Conservation (phyloP, 176 grass and related monocot species). For the Elymus sibiricus region DNA sequence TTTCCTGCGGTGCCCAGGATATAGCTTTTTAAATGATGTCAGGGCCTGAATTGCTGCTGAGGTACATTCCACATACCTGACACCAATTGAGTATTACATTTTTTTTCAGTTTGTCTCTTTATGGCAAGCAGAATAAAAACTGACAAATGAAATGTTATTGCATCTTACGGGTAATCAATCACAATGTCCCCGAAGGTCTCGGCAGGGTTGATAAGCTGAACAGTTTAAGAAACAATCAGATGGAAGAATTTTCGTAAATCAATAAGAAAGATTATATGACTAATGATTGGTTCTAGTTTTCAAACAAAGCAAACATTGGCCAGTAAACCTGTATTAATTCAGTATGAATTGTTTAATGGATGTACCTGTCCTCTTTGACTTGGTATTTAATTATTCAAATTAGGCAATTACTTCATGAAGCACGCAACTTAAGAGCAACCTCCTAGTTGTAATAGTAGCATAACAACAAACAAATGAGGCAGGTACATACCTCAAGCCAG, state of each 20-base stretch:
- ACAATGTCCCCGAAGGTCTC: slow-evolving; percentile 95
- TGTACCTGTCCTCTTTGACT: neutral
- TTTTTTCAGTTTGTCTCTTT: slow-evolving; percentile 20
- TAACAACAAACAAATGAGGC: neutral
- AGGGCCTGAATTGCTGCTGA: slow-evolving; percentile 92
- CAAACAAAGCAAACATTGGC: slow-evolving; percentile 3
- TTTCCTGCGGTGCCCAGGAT: slow-evolving; percentile 66
- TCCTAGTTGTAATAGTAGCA: neutral
- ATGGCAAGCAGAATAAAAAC: slow-evolving; percentile 19
- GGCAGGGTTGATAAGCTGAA: slow-evolving; percentile 91
- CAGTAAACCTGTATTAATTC: neutral
- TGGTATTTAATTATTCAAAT: neutral
- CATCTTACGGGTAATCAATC: slow-evolving; percentile 99
- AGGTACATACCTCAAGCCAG: slow-evolving; percentile 79
- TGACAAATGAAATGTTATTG: neutral
- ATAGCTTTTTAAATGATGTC: slow-evolving; percentile 82
- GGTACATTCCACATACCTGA: slow-evolving; percentile 95
- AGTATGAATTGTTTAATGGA: neutral
- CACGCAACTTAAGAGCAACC: neutral
- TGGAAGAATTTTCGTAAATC: neutral
- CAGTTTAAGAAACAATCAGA: slow-evolving; percentile 26
- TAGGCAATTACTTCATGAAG: neutral
- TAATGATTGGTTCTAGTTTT: neutral
- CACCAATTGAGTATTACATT: slow-evolving; percentile 7
- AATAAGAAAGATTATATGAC: slow-evolving; percentile 14